Conservation (phyloP, 2,329 filamentous ascomycete species). For the Sarocladium oryzae region DNA sequence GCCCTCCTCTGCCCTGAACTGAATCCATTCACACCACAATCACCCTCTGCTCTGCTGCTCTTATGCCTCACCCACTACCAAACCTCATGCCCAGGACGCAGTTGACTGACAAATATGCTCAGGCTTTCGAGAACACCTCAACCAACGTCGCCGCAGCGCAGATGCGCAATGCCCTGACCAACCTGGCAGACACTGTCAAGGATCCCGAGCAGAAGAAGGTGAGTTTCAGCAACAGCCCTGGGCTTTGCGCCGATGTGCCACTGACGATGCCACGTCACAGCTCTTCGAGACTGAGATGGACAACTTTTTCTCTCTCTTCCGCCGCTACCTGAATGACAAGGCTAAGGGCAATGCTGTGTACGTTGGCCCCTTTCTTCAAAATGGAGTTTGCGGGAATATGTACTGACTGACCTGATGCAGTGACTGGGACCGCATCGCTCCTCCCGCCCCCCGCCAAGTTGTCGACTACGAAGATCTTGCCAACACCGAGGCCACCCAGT, state of each 20-base stretch:
- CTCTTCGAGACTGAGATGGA: constrained; percentile 99
- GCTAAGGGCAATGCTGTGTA: constrained; percentile 91
- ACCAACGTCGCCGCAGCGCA: constrained; percentile 96
- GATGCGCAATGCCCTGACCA: constrained; percentile 97
- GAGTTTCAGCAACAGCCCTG: no score
- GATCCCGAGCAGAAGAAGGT: constrained; percentile 82
- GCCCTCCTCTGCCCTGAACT: neutral
- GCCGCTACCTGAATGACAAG: constrained; percentile 97
- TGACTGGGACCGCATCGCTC: constrained; percentile 94
- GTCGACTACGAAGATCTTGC: constrained; percentile 88
- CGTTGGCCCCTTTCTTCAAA: constrained; percentile 23
- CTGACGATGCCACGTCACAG: constrained; percentile 31
- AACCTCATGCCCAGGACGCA: neutral
- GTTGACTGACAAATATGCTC: constrained; percentile 20
- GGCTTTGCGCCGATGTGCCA: neutral
- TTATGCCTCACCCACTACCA: constrained; percentile 1
- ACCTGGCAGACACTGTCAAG: constrained; percentile 81
- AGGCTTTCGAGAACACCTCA: constrained; percentile 99
- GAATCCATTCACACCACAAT: neutral
- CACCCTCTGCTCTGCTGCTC: neutral
- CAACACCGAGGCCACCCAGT: constrained; percentile 84
- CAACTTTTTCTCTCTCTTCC: constrained; percentile 99
- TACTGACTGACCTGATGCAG: constrained; percentile 37
- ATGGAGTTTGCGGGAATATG: neutral
- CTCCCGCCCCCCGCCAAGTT: constrained; percentile 87